phyloP scores from a whole-genome alignment of 225 moss, liverwort and hornwort genomes.

The Lunularia cruciata region DNA sequence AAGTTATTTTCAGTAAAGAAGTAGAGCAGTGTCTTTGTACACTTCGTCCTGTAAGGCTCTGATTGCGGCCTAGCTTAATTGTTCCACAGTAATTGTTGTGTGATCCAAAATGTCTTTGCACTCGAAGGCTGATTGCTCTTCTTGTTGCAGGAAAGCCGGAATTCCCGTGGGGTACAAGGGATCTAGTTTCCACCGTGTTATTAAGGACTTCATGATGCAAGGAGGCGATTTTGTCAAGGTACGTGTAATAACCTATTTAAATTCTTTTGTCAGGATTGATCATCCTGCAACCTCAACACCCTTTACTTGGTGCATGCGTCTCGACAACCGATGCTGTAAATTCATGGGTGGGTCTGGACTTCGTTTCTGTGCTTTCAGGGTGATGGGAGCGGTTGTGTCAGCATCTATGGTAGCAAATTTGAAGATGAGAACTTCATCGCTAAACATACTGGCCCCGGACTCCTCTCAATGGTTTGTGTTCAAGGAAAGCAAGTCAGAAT shows the following conservation, averaged over 20 bases:
- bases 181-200: constrained; percentile 76
- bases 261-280: too few species aligned
- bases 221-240: constrained; percentile 86
- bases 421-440: constrained; percentile 82
- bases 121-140: not conserved
- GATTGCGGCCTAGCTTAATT: not conserved
- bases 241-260: too few species aligned
- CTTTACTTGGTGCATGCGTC: not conserved
- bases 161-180: constrained; percentile 71
- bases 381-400: constrained; percentile 81
- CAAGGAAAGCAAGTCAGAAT: not conserved
- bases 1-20: not conserved
- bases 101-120: not conserved
- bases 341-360: not conserved
- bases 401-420: constrained; percentile 85
- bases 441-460: constrained; percentile 80
- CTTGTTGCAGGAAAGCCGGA: constrained; percentile 63
- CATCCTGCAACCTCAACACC: too few species aligned
- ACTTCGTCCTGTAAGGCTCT: not conserved
- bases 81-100: not conserved
- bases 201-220: constrained; percentile 89
- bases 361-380: constrained; percentile 37
- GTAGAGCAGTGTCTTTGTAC: not conserved
- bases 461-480: constrained; percentile 64
- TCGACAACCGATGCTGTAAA: not conserved